Evolutionary conservation across 345 rosid species (phyloP).

Genomic region (Euphorbia peplus): DNA sequence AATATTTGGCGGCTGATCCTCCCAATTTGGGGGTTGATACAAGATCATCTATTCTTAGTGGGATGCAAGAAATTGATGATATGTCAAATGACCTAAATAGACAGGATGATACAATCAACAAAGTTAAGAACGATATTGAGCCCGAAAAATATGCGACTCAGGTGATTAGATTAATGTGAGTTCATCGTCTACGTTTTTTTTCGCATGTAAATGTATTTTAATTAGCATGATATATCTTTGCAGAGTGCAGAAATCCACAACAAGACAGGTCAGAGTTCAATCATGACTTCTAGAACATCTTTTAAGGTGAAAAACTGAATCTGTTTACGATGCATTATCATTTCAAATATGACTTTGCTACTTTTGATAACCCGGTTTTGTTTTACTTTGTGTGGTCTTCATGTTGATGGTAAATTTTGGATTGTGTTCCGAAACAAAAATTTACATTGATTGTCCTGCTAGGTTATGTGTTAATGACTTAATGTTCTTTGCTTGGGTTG

Average conservation of each 20-base stretch:
- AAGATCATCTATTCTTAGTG: not conserved
- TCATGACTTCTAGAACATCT: not conserved
- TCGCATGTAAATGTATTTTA: not conserved
- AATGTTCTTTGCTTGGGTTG: not conserved
- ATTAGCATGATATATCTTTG: not conserved
- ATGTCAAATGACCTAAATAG: not conserved
- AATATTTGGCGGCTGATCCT: constrained; percentile 19
- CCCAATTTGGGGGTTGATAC: constrained; percentile 14
- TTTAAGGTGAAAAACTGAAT: constrained; percentile 4
- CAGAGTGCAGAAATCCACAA: constrained; percentile 13
- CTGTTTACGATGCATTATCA: not conserved
- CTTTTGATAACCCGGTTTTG: not conserved
- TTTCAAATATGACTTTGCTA: not conserved
- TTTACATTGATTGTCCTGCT: not conserved
- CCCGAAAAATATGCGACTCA: constrained; percentile 9
- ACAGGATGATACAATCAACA: too few relatives aligned
- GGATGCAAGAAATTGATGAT: constrained; percentile 5
- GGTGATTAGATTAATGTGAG: constrained; percentile 5
- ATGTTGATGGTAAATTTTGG: not conserved
- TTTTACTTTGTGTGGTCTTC: not conserved
- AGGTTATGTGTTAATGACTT: not conserved
- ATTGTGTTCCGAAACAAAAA: not conserved
- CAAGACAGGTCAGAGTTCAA: constrained; percentile 6
- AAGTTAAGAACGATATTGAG: constrained; percentile 12
- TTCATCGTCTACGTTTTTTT: not conserved